These are phyloP conservation scores for Scleroderma citrinum DNA, from an alignment of 768 basidiomycete species.

Conservation along the genomic window DNA sequence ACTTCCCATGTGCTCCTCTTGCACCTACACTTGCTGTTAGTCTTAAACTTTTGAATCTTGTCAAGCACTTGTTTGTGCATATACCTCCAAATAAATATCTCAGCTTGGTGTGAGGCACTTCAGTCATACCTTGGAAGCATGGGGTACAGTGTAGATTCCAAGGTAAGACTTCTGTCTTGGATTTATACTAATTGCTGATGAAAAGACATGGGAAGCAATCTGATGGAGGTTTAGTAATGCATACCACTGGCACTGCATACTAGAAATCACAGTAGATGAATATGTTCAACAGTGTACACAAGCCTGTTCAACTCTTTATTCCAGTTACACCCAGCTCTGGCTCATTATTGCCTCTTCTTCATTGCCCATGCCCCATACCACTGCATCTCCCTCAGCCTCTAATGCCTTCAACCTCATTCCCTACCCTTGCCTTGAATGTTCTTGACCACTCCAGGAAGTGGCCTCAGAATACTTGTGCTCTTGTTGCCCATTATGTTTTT, in stretches of 20 bases:
- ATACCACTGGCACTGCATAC: constrained; percentile 21
- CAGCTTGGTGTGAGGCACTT: constrained; percentile 23
- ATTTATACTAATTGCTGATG: background rate
- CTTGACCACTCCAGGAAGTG: background rate
- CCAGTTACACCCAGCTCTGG: background rate
- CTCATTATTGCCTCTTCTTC: too few species aligned
- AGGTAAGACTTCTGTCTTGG: constrained; percentile 2
- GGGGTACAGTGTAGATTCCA: constrained; percentile 15
- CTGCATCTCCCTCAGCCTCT: too few species aligned
- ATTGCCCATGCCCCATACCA: too few species aligned
- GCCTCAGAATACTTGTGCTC: constrained; percentile 15
- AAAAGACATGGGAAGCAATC: constrained; percentile 16
- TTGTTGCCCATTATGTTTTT: constrained; percentile 25
- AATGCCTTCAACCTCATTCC: background rate
- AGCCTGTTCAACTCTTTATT: background rate
- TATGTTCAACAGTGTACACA: constrained; percentile 2
- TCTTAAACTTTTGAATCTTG: constrained; percentile 25
- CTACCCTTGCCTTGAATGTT: background rate
- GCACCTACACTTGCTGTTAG: constrained; percentile 29
- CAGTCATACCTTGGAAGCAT: constrained; percentile 16
- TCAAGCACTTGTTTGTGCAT: constrained; percentile 18
- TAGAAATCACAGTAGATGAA: constrained; percentile 8
- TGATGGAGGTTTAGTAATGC: constrained; percentile 19
- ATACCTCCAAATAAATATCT: constrained; percentile 25
- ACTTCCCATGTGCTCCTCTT: constrained; percentile 26